Base-by-base conservation (phyloP, 805 yeast genomes). In the Saturnispora gosingensis region DNA sequence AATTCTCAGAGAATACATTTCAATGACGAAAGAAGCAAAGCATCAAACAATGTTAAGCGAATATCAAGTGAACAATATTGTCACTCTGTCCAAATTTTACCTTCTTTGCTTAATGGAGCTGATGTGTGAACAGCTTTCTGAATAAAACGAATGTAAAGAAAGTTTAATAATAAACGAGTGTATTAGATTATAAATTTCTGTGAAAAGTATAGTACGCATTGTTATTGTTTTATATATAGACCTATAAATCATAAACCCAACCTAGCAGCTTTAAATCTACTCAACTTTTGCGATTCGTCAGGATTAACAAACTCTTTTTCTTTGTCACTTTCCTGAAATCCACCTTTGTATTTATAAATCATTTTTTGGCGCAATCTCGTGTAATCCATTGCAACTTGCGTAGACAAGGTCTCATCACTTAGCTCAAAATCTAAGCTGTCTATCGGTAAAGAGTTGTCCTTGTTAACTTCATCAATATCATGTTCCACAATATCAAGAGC, bases 211-310 rank as follows among this genome's bases (percentile, higher is more conserved):
- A 38, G 13, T 13, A 38, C 7, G 8, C 22, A 38, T 10, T 18
- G 25, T 18, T 18, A 16, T n/a, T 18, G 7, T 10, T 38, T 38
- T 5, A 38, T 16, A 10, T 18, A 38, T 10, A 38, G 22, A 3
- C 10, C 3, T 16, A 38, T 1, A 18, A 18, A 20, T 35, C 25
- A 47, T 13, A 59, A 50, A 39, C 64, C 69, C 20, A 66, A 52
- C 32, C 67, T 59, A 5, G 86, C 83, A 10, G 86, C 78, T 59
- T 73, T 84, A 65, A 88, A 88, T 48, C 88, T 70, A 61, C 95
- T 85, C 1, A 78, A 68, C 53, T 72, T 81, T 18, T 50, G 48
- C 7, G 77, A 62, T 0, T 81, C 81, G 57, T 85, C 88, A 6
- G 85, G 68, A 0, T 88, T 88, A 59, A 85, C 95, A 18, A 79